Evolutionary conservation across 2,329 filamentous ascomycete genomes (phyloP), one percentile per base, ranked within the genome.

Genomic region (Penicillium sp.): DNA sequence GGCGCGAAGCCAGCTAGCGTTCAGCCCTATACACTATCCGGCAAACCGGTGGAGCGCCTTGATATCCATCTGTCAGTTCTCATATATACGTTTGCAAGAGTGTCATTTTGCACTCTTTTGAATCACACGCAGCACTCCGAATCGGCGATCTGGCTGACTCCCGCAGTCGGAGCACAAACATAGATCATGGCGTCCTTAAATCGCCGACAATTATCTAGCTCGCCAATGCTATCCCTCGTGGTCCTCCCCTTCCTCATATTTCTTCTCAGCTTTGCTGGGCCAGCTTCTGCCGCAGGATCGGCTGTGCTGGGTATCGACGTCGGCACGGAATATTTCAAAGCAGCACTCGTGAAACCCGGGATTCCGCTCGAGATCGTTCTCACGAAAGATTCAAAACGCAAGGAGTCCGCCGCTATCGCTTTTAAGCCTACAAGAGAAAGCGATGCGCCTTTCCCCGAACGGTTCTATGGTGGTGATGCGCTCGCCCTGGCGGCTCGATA

Each of bases 301-400:
- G 90, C 91, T 49, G 92, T 97, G 16, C 80, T 99, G 19, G 94
- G 94, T 60, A 84, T 99, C 67, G 94, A 99, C 75, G 81, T 99
- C 51, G 94, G 94, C 63, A 97, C 94, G 53, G 91, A 96, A 73
- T 97, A 96, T 77, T 89, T 99, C 78, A 99, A 97, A 79, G 93
- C 93, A 27, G 87, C 90, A 13, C 84, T 99, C 39, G 93, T 99
- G 58, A 97, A 97, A 78, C 94, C 94, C 2, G 94, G 94, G 57
- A 93, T 96, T 48, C 94, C 94, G 10, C 90, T 99, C 70, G 94
- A 99, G 64, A 97, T 99, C 62, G 93, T 99, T 72, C 83, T 97
- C 53, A 97, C 92, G 29, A 99, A 97, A 73, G 94, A 99, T 77
- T 97, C 94, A 29, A 90, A 96, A 74, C 88, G 94, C 69, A 99